These are phyloP conservation scores for Nannochloris sp. DNA, from an alignment of 139 green algal species.

Conservation along the genomic window DNA sequence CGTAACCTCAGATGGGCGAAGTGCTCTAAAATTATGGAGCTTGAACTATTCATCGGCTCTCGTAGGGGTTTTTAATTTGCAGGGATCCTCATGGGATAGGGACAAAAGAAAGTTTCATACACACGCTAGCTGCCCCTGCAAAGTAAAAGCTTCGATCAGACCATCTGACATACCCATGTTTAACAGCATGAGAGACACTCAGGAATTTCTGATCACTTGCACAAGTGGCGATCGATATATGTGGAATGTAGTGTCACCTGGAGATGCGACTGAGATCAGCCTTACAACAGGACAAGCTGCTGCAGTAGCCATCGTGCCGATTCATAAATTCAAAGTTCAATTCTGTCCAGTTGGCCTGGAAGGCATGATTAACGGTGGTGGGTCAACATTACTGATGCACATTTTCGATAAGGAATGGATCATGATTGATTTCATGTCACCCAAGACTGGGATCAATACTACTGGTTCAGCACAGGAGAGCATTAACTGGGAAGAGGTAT, in stretches of 20 bases:
- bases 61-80: conserved; percentile 78
- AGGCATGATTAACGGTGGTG: conserved; percentile 71
- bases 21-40: conserved; percentile 78
- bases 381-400: conserved; percentile 27
- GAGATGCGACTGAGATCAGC: too few species aligned
- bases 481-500: too few species aligned
- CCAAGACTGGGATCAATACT: too few species aligned
- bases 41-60: conserved; percentile 50
- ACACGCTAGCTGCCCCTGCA: conserved; percentile 30
- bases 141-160: conserved; percentile 24
- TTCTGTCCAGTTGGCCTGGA: conserved; percentile 56
- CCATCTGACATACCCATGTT: conserved; percentile 49
- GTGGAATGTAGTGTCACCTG: too few species aligned
- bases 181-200: neutral
- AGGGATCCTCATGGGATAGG: conserved; percentile 78
- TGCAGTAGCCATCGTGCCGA: too few species aligned
- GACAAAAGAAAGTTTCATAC: conserved; percentile 52
- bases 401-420: neutral
- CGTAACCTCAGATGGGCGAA: conserved; percentile 58
- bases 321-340: conserved; percentile 8
- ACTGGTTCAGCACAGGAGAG: too few species aligned
- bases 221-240: too few species aligned
- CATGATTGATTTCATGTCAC: too few species aligned
- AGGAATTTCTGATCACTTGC: too few species aligned
- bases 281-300: too few species aligned